A percentile compares a stretch with the other conserved stretches of the same genome.
These are phyloP conservation scores for Pythium sp. DNA, from an alignment of 352 stramenopile genomes.

Conservation along the genomic window DNA sequence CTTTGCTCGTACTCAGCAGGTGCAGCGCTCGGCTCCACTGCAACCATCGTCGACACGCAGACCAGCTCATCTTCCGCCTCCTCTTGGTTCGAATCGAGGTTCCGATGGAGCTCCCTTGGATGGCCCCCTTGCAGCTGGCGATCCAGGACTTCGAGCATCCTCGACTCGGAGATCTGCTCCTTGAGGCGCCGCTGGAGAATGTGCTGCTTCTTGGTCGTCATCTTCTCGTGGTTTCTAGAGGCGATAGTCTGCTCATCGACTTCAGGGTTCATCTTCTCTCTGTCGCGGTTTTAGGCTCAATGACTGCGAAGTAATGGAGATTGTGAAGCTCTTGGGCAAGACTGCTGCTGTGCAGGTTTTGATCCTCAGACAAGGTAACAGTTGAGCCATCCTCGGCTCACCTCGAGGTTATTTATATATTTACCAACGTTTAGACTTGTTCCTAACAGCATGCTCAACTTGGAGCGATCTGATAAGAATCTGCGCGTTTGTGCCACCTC, in stretches of 20 bases:
- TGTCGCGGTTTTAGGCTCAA: not conserved
- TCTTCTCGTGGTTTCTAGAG: conserved; percentile 6
- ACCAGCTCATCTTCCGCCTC: conserved; percentile 55
- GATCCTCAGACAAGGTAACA: not conserved
- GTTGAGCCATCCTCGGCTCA: not conserved
- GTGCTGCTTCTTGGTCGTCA: conserved; percentile 13
- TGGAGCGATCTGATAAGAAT: too few species aligned
- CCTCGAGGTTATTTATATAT: not conserved
- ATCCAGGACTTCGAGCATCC: conserved; percentile 68
- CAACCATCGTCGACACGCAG: conserved; percentile 71
- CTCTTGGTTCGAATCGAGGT: conserved; percentile 29
- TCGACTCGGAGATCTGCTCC: conserved; percentile 61
- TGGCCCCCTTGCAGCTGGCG: conserved; percentile 27
- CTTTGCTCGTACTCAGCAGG: conserved; percentile 28
- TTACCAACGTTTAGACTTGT: not conserved
- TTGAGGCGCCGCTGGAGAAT: conserved; percentile 55
- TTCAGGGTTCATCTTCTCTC: conserved; percentile 15
- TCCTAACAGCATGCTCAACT: not conserved
- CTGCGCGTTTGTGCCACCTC: too few species aligned
- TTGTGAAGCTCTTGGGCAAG: too few species aligned
- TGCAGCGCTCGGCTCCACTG: conserved; percentile 21
- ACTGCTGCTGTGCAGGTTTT: too few species aligned
- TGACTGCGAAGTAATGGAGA: too few species aligned
- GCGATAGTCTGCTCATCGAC: conserved; percentile 7
- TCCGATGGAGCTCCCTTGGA: not conserved